Conservation (phyloP, 345 rosid genomes). For the Populus pruinosa region DNA sequence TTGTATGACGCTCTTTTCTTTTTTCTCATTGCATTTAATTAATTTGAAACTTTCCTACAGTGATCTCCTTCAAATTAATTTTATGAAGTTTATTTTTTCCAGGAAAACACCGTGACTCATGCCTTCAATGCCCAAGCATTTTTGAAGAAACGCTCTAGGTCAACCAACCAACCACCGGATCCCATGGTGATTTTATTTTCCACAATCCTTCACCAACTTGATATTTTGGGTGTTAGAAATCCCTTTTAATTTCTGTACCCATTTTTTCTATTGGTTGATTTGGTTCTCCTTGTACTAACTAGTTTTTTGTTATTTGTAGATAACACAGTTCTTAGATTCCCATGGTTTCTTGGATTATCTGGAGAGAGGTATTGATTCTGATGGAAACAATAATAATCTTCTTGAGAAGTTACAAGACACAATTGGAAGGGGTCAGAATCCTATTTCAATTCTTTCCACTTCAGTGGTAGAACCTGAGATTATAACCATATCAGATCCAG, state of each 20-base stretch:
- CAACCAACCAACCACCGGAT: conserved; percentile 82
- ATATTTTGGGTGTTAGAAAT: background rate
- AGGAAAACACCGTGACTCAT: conserved; percentile 69
- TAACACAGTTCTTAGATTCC: conserved; percentile 73
- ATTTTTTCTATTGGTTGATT: background rate
- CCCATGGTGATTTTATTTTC: conserved; percentile 65
- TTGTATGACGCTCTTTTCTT: conserved; percentile 48
- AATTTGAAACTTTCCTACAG: background rate
- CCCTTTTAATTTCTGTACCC: background rate
- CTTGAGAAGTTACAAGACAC: too few species aligned
- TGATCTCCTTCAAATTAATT: conserved; percentile 12
- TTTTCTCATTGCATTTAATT: conserved; percentile 15
- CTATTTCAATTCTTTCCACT: too few species aligned
- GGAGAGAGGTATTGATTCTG: conserved; percentile 50
- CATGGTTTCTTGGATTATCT: conserved; percentile 89
- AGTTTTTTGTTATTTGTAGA: conserved; percentile 39
- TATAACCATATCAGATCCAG: conserved; percentile 84
- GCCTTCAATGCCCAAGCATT: conserved; percentile 88
- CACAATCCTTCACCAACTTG: background rate
- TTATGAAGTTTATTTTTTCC: conserved; percentile 19
- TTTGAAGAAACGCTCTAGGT: conserved; percentile 83
- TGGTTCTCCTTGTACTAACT: background rate
- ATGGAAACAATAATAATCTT: too few species aligned
- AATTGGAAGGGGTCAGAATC: too few species aligned
- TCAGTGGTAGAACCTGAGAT: conserved; percentile 62